phyloP scores from a whole-genome alignment of 2,329 filamentous ascomycete genomes.

The Nemania serpens region DNA sequence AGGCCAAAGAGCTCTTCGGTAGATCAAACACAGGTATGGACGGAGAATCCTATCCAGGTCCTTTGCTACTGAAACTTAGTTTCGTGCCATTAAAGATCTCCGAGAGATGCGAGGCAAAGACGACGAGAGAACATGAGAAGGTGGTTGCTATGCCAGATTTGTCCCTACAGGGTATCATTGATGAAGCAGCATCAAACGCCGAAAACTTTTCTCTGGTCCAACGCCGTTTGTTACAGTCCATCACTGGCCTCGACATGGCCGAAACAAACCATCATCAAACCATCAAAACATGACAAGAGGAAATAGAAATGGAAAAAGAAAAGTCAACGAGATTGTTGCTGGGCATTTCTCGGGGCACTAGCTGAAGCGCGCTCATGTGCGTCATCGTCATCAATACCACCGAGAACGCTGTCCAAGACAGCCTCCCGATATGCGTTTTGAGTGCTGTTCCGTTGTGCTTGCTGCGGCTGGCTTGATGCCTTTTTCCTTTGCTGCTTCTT shows the following conservation, averaged over 20 bases:
- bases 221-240: not conserved
- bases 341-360: no score
- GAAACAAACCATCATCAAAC: not conserved
- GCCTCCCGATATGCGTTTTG: not conserved
- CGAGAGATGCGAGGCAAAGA: not conserved
- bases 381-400: not conserved
- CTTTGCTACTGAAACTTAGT: not conserved
- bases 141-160: not conserved
- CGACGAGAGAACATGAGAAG: not conserved
- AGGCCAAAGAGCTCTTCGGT: not conserved
- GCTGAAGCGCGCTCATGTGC: no score
- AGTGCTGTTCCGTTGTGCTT: not conserved
- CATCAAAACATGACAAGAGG: not conserved
- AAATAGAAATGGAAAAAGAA: no score
- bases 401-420: not conserved
- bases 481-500: not conserved
- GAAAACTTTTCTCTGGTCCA: not conserved
- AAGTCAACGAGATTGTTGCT: no score
- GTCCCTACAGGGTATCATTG: conserved; percentile 8
- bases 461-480: not conserved
- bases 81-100: not conserved
- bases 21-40: not conserved
- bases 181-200: conserved; percentile 10
- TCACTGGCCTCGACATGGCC: not conserved
- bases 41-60: not conserved